These are phyloP conservation scores for Vitellaria paradoxa DNA, from an alignment of 179 eudicot genomes.

Conservation along the genomic window DNA sequence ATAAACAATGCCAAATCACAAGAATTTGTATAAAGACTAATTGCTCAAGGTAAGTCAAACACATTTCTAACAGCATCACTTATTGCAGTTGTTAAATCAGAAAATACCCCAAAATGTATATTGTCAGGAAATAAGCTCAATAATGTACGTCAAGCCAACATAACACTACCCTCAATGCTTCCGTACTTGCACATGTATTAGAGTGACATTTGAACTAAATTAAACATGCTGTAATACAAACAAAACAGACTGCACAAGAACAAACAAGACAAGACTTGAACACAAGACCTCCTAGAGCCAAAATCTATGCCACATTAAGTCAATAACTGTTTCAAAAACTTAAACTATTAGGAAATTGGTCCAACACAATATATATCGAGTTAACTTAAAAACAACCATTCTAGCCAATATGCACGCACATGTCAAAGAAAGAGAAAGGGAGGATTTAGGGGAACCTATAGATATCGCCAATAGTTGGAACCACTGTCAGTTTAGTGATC, in stretches of 20 bases:
- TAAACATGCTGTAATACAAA: background rate
- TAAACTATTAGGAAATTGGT: too few relatives aligned
- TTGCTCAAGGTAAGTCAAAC: too few relatives aligned
- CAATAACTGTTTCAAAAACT: too few relatives aligned
- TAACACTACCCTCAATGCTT: too few relatives aligned
- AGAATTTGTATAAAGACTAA: too few relatives aligned
- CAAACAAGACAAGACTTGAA: background rate
- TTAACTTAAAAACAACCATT: background rate
- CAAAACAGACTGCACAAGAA: background rate
- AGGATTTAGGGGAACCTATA: conserved; percentile 49
- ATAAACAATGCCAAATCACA: background rate
- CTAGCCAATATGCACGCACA: background rate
- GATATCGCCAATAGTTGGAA: conserved; percentile 84
- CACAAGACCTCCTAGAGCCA: background rate
- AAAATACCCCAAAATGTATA: too few relatives aligned
- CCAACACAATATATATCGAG: background rate
- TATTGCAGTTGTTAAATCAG: too few relatives aligned
- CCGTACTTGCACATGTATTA: too few relatives aligned
- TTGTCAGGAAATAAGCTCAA: too few relatives aligned
- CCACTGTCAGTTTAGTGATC: conserved; percentile 76
- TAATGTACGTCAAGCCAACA: too few relatives aligned
- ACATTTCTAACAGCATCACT: too few relatives aligned
- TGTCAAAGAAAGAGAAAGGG: background rate
- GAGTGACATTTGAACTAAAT: too few relatives aligned
- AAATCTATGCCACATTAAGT: background rate